phyloP scores from a whole-genome alignment of 768 basidiomycete species.

The Mrakia gelida region DNA sequence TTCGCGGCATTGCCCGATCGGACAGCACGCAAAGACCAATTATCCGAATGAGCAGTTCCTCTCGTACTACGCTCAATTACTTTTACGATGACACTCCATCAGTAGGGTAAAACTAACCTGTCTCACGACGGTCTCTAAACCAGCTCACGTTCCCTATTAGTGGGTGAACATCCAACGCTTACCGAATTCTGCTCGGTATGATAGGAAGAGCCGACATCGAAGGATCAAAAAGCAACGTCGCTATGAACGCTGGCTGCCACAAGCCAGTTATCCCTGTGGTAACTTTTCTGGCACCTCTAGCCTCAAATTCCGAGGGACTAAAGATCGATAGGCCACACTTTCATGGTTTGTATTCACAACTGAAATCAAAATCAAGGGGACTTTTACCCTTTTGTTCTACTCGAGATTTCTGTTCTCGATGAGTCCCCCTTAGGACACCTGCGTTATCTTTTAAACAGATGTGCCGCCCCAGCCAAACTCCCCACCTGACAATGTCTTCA shows the following conservation, averaged over 20 bases:
- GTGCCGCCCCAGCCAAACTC: slow-evolving; percentile 78
- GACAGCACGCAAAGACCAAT: slow-evolving; percentile 76
- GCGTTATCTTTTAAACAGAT: slow-evolving; percentile 75
- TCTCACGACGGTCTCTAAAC: slow-evolving; percentile 79
- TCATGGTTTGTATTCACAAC: slow-evolving; percentile 76
- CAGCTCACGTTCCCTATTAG: slow-evolving; percentile 75
- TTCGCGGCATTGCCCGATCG: slow-evolving; percentile 72
- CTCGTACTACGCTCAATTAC: slow-evolving; percentile 78
- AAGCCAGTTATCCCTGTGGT: slow-evolving; percentile 77
- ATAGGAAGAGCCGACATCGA: slow-evolving; percentile 78
- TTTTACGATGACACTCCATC: slow-evolving; percentile 68
- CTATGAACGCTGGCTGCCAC: slow-evolving; percentile 79
- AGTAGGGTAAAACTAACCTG: slow-evolving; percentile 83
- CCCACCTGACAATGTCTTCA: slow-evolving; percentile 74
- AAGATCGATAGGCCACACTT: slow-evolving; percentile 80
- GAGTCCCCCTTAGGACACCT: slow-evolving; percentile 76
- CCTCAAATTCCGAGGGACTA: slow-evolving; percentile 72
- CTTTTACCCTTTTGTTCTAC: slow-evolving; percentile 77
- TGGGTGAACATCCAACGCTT: slow-evolving; percentile 77
- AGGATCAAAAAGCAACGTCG: slow-evolving; percentile 78
- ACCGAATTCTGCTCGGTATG: slow-evolving; percentile 74
- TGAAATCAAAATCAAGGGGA: slow-evolving; percentile 77
- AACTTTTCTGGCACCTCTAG: slow-evolving; percentile 76
- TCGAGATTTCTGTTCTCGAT: slow-evolving; percentile 74
- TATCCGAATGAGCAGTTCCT: slow-evolving; percentile 79